phyloP scores from a whole-genome alignment of 139 green algal species.

The Chlamydomonas urium region DNA sequence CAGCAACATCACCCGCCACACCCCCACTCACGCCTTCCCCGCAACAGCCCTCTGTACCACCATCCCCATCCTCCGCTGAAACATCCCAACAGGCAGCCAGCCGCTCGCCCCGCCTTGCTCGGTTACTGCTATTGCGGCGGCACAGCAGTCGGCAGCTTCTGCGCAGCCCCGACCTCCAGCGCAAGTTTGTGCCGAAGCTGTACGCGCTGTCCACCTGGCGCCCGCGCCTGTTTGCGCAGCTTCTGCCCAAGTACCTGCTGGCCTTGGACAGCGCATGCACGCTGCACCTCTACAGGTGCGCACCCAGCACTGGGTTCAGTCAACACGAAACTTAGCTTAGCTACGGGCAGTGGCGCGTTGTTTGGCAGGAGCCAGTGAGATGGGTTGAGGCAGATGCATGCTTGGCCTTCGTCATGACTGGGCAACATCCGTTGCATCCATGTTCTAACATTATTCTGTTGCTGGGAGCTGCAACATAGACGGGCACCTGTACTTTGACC shows the following conservation, averaged over 20 bases:
- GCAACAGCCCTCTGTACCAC: too few species aligned
- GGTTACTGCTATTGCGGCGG: too few species aligned
- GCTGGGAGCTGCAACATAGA: slow-evolving; percentile 2
- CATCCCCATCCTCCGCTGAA: too few species aligned
- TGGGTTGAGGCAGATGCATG: too few species aligned
- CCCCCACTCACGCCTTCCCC: too few species aligned
- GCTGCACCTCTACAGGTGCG: slow-evolving; percentile 17
- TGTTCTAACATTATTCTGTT: background rate
- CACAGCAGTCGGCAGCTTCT: too few species aligned
- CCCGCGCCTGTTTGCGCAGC: background rate
- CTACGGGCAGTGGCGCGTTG: background rate
- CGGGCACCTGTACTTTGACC: too few species aligned
- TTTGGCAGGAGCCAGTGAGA: too few species aligned
- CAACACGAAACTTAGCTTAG: background rate
- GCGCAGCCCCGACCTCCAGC: background rate
- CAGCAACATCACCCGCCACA: too few species aligned
- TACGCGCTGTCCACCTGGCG: slow-evolving; percentile 1
- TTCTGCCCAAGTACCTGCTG: slow-evolving; percentile 26
- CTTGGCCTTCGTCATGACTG: background rate
- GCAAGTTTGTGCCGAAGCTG: slow-evolving; percentile 10
- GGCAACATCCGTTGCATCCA: too few species aligned
- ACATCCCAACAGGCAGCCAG: too few species aligned
- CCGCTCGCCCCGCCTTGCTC: too few species aligned
- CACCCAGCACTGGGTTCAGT: background rate
- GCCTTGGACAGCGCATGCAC: slow-evolving; percentile 11